Percentiles rank a stretch among this genome's conserved stretches.
Evolutionary conservation across 2,329 filamentous ascomycete species (phyloP).

Genomic region (Alternaria metachromatica): DNA sequence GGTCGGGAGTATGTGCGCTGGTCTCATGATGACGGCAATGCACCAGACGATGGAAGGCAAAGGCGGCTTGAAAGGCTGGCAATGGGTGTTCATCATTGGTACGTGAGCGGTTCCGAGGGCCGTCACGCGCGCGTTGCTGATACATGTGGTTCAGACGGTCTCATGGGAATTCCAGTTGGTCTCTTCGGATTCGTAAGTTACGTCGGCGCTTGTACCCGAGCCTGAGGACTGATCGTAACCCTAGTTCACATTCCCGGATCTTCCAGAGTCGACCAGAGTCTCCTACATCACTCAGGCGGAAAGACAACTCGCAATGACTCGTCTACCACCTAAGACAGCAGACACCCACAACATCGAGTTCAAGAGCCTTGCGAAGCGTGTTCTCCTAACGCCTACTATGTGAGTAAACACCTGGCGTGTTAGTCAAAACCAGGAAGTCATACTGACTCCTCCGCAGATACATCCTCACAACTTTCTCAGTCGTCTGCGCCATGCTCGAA

Average conservation of each 20-base stretch:
- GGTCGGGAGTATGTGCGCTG: slow-evolving; percentile 35
- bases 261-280: slow-evolving; percentile 22
- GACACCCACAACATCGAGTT: slow-evolving; percentile 27
- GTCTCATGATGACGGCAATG: slow-evolving; percentile 37
- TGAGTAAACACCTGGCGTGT: background rate
- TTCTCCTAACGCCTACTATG: slow-evolving; percentile 23
- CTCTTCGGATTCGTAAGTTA: slow-evolving; percentile 27
- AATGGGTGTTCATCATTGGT: slow-evolving; percentile 36
- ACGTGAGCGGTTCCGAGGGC: background rate
- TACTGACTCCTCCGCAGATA: slow-evolving; percentile 34
- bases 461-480: slow-evolving; percentile 47
- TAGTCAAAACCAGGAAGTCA: background rate
- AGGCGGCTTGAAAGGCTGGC: slow-evolving; percentile 29
- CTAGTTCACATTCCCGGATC: slow-evolving; percentile 30
- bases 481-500: slow-evolving; percentile 43
- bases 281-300: slow-evolving; percentile 24
- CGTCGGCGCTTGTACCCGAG: background rate
- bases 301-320: slow-evolving; percentile 22
- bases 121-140: background rate
- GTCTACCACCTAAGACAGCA: slow-evolving; percentile 28
- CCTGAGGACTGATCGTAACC: background rate
- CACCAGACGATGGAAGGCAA: slow-evolving; percentile 29
- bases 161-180: slow-evolving; percentile 33
- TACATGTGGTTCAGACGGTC: slow-evolving; percentile 16
- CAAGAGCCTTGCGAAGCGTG: slow-evolving; percentile 22